Conservation (phyloP, 495 filamentous ascomycete species). For the Penicillium turbatum region DNA sequence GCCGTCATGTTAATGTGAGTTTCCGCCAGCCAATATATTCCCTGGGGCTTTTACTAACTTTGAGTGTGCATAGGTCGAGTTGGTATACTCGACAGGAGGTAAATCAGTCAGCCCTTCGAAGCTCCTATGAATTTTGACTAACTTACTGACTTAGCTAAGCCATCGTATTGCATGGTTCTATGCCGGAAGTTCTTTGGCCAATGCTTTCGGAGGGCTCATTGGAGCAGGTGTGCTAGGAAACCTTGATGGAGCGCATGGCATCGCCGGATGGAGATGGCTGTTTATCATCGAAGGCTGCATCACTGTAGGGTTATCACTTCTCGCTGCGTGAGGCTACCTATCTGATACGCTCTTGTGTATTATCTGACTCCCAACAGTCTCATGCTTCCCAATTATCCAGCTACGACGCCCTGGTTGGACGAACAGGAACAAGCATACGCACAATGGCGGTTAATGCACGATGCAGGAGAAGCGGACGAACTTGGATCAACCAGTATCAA, state of each 20-base stretch:
- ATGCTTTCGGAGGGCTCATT: slow-evolving; percentile 60
- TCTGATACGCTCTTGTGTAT: not conserved
- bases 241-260: slow-evolving; percentile 45
- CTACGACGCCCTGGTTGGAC: slow-evolving; percentile 68
- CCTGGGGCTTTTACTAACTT: not conserved
- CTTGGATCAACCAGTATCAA: slow-evolving; percentile 21
- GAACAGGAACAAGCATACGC: slow-evolving; percentile 64
- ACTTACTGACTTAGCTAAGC: slow-evolving; percentile 16
- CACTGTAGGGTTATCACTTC: slow-evolving; percentile 25
- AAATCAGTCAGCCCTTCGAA: slow-evolving; percentile 11
- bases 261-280: slow-evolving; percentile 63
- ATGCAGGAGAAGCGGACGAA: slow-evolving; percentile 70
- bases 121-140: not conserved
- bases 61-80: slow-evolving; percentile 26
- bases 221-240: slow-evolving; percentile 47
- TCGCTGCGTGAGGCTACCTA: slow-evolving; percentile 18
- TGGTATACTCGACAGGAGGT: slow-evolving; percentile 53
- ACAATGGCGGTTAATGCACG: slow-evolving; percentile 66
- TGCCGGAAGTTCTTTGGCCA: slow-evolving; percentile 58
- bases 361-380: slow-evolving; percentile 45
- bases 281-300: slow-evolving; percentile 72
- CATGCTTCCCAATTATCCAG: slow-evolving; percentile 74
- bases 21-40: not conserved
- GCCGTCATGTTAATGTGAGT: slow-evolving; percentile 37
- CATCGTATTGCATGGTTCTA: slow-evolving; percentile 57